Evolutionary conservation across 2,329 filamentous ascomycete species (phyloP).

Genomic region (Colletotrichum tabaci): DNA sequence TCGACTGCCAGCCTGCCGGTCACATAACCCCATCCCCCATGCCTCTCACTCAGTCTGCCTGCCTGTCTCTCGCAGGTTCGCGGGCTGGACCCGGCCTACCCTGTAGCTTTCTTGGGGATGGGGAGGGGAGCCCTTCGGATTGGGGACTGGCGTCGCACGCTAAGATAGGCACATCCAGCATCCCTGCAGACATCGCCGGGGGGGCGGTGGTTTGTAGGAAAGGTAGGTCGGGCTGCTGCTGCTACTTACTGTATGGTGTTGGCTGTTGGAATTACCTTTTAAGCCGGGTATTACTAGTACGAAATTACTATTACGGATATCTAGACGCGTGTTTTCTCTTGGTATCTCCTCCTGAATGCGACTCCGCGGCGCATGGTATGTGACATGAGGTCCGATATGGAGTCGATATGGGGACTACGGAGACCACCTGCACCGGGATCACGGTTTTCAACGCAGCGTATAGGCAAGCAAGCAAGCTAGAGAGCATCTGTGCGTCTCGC

Average conservation of each 20-base stretch:
- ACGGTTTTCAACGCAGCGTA: constrained; percentile 10
- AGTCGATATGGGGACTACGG: constrained; percentile 18
- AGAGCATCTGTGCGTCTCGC: constrained; percentile 8
- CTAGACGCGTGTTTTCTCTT: constrained; percentile 6
- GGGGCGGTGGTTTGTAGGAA: constrained; percentile 23
- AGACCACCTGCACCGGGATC: constrained; percentile 19
- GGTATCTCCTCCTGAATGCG: constrained; percentile 21
- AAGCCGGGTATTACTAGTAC: background rate
- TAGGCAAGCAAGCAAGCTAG: background rate
- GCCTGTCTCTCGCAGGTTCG: constrained; percentile 24
- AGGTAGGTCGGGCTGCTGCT: background rate
- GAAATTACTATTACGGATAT: too few species aligned
- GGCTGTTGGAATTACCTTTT: background rate
- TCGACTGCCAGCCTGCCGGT: constrained; percentile 17
- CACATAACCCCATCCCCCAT: constrained; percentile 7
- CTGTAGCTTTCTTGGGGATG: constrained; percentile 26
- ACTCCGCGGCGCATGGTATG: constrained; percentile 7
- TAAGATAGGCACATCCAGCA: constrained; percentile 29
- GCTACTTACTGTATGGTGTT: background rate
- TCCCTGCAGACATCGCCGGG: constrained; percentile 24
- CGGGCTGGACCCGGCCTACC: constrained; percentile 32
- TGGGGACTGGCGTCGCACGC: constrained; percentile 22
- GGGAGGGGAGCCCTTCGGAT: constrained; percentile 21
- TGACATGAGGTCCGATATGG: background rate
- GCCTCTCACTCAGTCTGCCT: too few species aligned